Conservation (phyloP, 1,139 yeast genomes). For the Geotrichum klebahnii region DNA sequence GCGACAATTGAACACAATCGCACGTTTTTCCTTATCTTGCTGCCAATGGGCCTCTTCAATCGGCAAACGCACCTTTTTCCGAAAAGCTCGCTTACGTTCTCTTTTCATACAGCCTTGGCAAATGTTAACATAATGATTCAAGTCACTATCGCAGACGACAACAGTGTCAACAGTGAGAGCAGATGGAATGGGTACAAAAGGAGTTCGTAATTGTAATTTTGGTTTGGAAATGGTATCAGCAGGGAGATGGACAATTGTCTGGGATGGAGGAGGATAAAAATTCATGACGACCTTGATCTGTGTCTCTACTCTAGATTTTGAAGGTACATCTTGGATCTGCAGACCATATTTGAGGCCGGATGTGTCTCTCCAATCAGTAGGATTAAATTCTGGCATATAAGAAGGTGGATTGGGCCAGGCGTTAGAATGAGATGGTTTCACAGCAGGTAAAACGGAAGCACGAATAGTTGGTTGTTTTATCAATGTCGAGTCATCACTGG, state of each 20-base stretch:
- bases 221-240: conserved; percentile 80
- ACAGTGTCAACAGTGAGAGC: conserved; percentile 36
- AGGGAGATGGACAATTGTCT: conserved; percentile 67
- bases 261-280: conserved; percentile 69
- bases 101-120: conserved; percentile 82
- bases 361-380: conserved; percentile 35
- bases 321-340: conserved; percentile 58
- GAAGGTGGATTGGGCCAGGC: conserved; percentile 23
- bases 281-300: conserved; percentile 70
- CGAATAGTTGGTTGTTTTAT: background rate
- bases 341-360: conserved; percentile 52
- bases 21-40: conserved; percentile 67
- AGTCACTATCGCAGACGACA: conserved; percentile 39
- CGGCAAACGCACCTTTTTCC: conserved; percentile 60
- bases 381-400: conserved; percentile 37
- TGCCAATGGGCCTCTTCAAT: conserved; percentile 72
- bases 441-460: background rate
- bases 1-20: conserved; percentile 81
- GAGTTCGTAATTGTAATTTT: conserved; percentile 56
- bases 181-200: conserved; percentile 33
- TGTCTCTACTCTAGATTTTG: conserved; percentile 82
- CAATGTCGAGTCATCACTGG: conserved; percentile 8
- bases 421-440: conserved; percentile 3
- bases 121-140: conserved; percentile 58
- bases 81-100: conserved; percentile 82